Evolutionary conservation across 176 grass and related monocot species (phyloP), one percentile per base, ranked within the genome.

Genomic region (Avena atlantica): DNA sequence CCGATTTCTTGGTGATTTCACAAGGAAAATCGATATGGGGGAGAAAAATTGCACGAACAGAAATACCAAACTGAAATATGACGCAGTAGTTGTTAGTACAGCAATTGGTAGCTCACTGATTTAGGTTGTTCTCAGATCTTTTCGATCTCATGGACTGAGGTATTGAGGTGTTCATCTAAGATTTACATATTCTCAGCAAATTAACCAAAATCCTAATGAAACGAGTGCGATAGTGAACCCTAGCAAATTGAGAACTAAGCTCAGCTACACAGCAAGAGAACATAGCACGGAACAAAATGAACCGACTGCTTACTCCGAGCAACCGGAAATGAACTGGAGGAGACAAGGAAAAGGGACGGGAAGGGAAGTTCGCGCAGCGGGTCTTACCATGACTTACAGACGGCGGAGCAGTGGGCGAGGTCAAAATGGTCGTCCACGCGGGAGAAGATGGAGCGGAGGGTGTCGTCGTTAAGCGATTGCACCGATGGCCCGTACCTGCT

Each of bases 391-490:
- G 93, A 90, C 10, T 25, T 89, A 91, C 95, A 98, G 88, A 98
- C 91, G 72, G 91, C 89, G 67, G 93, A 95, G 89, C 95, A 98
- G 60, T 90, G 95, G 24, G 91, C 93, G 80, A 98, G 89, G 73
- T 93, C 95, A 74, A 98, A 98, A 77, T 95, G 95, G 80, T 98
- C 85, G 52, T 92, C 91, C 45, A 98, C 77, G 68, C 80, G 88
- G 65, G 91, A 89, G 86, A 98, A 95, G 78, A 93, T 74, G 57
- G 86, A 79, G 63, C 89, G 94, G 89, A 98, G 89, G 58, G 79
- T 73, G 59, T 98, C 95, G 83, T 89, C 55, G 78, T 76, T 90
- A 16, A 95, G 83, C 55, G 86, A 84, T 16, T 87, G 77, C 70
- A 81, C 73, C 37, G 86, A 79, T 68, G 74, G 64, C 21, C 82